These are phyloP conservation scores for Metarhizium album DNA, from an alignment of 2,329 filamentous ascomycete genomes.

Conservation along the genomic window DNA sequence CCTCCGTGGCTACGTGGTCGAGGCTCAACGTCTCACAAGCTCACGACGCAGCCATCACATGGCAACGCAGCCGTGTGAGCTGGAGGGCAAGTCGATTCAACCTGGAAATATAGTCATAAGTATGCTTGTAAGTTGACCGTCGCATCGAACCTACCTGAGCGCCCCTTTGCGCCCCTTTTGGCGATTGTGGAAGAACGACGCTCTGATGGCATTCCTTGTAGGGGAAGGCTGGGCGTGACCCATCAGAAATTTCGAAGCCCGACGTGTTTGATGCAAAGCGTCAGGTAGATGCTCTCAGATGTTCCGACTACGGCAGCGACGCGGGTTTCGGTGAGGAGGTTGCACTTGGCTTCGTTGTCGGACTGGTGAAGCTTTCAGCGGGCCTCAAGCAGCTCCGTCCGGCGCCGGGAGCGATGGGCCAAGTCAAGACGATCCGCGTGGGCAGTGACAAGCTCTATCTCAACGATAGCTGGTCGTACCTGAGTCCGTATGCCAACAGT, in stretches of 20 bases:
- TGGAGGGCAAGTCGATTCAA: slow-evolving; percentile 28
- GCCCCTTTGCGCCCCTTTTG: neutral
- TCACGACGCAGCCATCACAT: slow-evolving; percentile 28
- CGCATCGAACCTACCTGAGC: too few species aligned
- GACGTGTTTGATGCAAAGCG: slow-evolving; percentile 32
- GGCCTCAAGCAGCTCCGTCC: slow-evolving; percentile 33
- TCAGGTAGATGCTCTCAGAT: slow-evolving; percentile 27
- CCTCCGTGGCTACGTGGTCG: slow-evolving; percentile 27
- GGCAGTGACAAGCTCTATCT: slow-evolving; percentile 30
- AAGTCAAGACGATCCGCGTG: slow-evolving; percentile 32
- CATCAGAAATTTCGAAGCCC: slow-evolving; percentile 24
- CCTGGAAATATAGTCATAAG: slow-evolving; percentile 30
- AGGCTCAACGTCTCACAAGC: slow-evolving; percentile 30
- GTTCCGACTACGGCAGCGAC: slow-evolving; percentile 35
- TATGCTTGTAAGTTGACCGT: slow-evolving; percentile 24
- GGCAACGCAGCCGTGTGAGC: slow-evolving; percentile 19
- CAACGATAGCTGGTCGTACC: slow-evolving; percentile 37
- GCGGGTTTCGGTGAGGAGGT: slow-evolving; percentile 33
- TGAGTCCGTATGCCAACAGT: slow-evolving; percentile 35
- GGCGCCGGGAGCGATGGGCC: slow-evolving; percentile 33
- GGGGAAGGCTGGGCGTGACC: slow-evolving; percentile 28
- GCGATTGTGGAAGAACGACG: neutral
- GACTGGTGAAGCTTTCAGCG: slow-evolving; percentile 31
- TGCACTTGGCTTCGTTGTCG: slow-evolving; percentile 28
- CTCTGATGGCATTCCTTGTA: slow-evolving; percentile 13